These are phyloP conservation scores for Lodderomyces beijingensis DNA, from an alignment of 1,139 yeast genomes.

Conservation along the genomic window DNA sequence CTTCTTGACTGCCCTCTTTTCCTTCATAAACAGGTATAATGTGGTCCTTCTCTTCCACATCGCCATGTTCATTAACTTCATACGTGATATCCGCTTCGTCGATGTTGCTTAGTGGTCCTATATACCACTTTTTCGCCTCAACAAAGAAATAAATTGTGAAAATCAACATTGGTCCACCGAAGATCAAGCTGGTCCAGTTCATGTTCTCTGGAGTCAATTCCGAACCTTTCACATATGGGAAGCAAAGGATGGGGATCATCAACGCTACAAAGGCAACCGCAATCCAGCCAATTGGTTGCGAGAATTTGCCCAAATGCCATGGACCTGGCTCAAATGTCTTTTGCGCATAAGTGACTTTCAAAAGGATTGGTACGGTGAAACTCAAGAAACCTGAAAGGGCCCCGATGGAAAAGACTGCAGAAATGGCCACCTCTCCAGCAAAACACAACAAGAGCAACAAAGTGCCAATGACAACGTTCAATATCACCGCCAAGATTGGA, in stretches of 20 bases:
- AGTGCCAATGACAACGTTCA: slow-evolving; percentile 56
- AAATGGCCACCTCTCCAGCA: slow-evolving; percentile 67
- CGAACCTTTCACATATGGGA: slow-evolving; percentile 55
- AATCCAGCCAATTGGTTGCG: slow-evolving; percentile 41
- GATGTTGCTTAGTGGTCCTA: slow-evolving; percentile 64
- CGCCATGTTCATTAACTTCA: slow-evolving; percentile 11
- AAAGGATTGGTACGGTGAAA: slow-evolving; percentile 61
- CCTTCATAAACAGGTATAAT: slow-evolving; percentile 12
- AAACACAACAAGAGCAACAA: slow-evolving; percentile 55
- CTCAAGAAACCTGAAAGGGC: slow-evolving; percentile 72
- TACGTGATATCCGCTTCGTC: slow-evolving; percentile 30
- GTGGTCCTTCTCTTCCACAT: slow-evolving; percentile 2
- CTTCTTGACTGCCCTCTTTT: too few species aligned
- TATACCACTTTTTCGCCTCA: slow-evolving; percentile 62
- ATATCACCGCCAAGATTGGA: slow-evolving; percentile 69
- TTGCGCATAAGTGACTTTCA: slow-evolving; percentile 55
- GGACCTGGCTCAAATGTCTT: slow-evolving; percentile 62
- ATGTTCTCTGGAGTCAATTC: slow-evolving; percentile 43
- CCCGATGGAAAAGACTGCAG: slow-evolving; percentile 73
- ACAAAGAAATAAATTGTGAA: slow-evolving; percentile 49
- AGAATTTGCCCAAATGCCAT: slow-evolving; percentile 58
- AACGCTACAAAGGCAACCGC: slow-evolving; percentile 44
- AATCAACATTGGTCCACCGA: slow-evolving; percentile 58
- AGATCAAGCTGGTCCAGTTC: slow-evolving; percentile 73
- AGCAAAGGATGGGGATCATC: slow-evolving; percentile 65